phyloP scores from a whole-genome alignment of 345 rosid genomes.

The Dimocarpus longan region DNA sequence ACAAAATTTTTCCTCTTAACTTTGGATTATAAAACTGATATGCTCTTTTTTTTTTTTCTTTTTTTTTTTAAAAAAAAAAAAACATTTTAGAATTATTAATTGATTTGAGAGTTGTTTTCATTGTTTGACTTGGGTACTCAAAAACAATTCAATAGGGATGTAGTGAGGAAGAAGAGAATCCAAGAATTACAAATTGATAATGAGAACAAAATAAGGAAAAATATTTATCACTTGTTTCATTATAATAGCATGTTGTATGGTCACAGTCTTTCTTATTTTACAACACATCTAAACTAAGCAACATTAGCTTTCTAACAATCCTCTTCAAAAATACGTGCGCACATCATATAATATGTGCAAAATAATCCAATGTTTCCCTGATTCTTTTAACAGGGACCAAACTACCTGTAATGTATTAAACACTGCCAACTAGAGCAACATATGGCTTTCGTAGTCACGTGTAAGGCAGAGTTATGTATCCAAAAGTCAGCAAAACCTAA shows the following conservation, averaged over 20 bases:
- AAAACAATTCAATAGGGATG: too few species aligned
- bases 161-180: not conserved
- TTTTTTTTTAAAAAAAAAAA: too few species aligned
- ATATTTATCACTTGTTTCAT: constrained; percentile 12
- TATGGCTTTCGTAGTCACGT: constrained; percentile 28
- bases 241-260: constrained; percentile 9
- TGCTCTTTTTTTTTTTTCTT: too few species aligned
- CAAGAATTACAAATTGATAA: not conserved
- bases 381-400: constrained; percentile 14
- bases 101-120: too few species aligned
- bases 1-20: too few species aligned
- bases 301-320: constrained; percentile 15
- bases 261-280: constrained; percentile 25
- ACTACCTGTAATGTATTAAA: constrained; percentile 11
- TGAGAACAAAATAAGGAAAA: not conserved
- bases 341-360: constrained; percentile 17
- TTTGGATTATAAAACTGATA: too few species aligned
- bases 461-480: constrained; percentile 18
- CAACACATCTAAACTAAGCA: constrained; percentile 18
- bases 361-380: constrained; percentile 18
- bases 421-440: constrained; percentile 23
- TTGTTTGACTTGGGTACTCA: too few species aligned
- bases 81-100: too few species aligned
- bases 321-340: constrained; percentile 15
- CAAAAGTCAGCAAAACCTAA: constrained; percentile 33